Evolutionary conservation across 2,329 filamentous ascomycete genomes (phyloP).

Genomic region (Alternaria arborescens): DNA sequence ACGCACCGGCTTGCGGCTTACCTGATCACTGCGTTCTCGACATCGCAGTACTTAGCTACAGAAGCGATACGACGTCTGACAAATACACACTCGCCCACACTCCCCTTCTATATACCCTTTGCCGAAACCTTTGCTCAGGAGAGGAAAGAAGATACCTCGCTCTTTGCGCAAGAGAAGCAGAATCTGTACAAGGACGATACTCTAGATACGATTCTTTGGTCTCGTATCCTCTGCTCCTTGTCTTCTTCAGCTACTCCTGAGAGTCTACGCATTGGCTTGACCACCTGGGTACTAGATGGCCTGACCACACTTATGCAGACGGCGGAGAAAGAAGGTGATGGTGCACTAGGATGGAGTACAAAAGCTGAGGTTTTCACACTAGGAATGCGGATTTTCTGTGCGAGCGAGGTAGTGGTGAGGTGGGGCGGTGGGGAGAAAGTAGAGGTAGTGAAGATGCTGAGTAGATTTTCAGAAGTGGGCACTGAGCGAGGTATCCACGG

Average conservation of each 20-base stretch:
- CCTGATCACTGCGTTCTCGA: constrained; percentile 46
- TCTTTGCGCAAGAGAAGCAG: constrained; percentile 91
- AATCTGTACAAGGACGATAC: constrained; percentile 92
- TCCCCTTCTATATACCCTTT: constrained; percentile 22
- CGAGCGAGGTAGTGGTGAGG: constrained; percentile 50
- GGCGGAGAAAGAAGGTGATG: constrained; percentile 60
- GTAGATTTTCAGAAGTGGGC: constrained; percentile 33
- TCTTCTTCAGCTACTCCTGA: constrained; percentile 14
- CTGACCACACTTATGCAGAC: constrained; percentile 55
- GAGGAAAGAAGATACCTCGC: constrained; percentile 64
- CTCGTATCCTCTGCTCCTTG: constrained; percentile 56
- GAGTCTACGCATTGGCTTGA: constrained; percentile 23
- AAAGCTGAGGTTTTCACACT: constrained; percentile 73
- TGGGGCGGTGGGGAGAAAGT: constrained; percentile 31
- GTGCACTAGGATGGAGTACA: constrained; percentile 76
- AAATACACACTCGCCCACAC: constrained; percentile 24
- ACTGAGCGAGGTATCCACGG: constrained; percentile 40
- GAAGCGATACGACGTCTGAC: constrained; percentile 53
- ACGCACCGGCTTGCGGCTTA: constrained; percentile 50
- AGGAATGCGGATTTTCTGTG: constrained; percentile 57
- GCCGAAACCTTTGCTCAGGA: constrained; percentile 38
- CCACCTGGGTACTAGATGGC: constrained; percentile 62
- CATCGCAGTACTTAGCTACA: constrained; percentile 44
- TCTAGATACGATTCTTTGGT: constrained; percentile 76
- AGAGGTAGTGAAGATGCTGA: constrained; percentile 39